Evolutionary conservation across 2,329 filamentous ascomycete genomes (phyloP), one percentile per base, ranked within the genome.

Genomic region (Colletotrichum cordylinicola): DNA sequence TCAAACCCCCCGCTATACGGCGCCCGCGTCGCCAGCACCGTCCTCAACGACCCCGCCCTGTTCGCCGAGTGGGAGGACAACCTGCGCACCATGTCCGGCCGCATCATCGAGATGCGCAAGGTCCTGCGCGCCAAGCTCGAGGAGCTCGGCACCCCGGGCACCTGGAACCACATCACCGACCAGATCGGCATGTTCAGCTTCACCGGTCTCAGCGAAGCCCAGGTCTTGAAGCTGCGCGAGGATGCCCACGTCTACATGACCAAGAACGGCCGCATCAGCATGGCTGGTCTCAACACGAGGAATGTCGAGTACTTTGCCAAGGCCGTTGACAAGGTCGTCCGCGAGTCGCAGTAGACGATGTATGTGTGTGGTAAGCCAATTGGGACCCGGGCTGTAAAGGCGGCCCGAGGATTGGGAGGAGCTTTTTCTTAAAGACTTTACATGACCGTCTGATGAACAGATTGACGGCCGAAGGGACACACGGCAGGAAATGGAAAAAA

Each of bases 161-260:
- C 91, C 16, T 99, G 97, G 97, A 95, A 96, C 82, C 97, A 99
- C 87, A 98, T 99, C 84, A 98, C 96, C 18, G 95, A 98, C 81
- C 97, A 99, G 90, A 99, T 99, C 83, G 97, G 97, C 87, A 99
- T 99, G 97, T 99, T 99, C 88, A 96, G 94, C 85, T 99, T 98
- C 85, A 98, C 95, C 1, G 95, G 95, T 15, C 86, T 98, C 83
- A 91, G 85, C 15, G 94, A 96, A 86, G 83, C 91, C 77, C 95
- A 97, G 83, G 95, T 96, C 9, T 80, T 90, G 79, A 92, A 91
- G 86, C 87, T 97, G 77, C 90, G 93, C 68, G 88, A 92, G 77
- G 91, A 94, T 67, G 91, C 89, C 75, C 95, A 97, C 84, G 90
- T 97, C 70, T 97, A 97, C 87, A 96, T 96, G 91, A 98, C 96